Evolutionary conservation across 2,329 filamentous ascomycete genomes (phyloP).

Genomic region (Colletotrichum viniferum): DNA sequence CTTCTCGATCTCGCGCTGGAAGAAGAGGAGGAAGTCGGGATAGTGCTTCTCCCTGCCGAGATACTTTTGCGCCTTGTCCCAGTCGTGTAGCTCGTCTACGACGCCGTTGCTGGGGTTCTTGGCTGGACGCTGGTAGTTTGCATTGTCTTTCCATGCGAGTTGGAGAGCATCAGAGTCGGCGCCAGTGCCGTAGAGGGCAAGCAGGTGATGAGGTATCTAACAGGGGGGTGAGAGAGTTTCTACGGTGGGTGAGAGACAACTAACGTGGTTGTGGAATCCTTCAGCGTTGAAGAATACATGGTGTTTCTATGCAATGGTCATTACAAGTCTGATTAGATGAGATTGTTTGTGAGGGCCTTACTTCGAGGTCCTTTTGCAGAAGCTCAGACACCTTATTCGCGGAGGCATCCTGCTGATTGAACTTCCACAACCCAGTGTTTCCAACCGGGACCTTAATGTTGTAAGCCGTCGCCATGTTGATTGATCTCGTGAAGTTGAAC

Average conservation of each 20-base stretch:
- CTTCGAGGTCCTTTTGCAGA: constrained; percentile 76
- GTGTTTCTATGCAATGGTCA: constrained; percentile 46
- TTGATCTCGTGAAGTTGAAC: background rate
- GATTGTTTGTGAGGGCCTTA: constrained; percentile 25
- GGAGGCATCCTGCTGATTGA: constrained; percentile 58
- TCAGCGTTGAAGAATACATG: constrained; percentile 81
- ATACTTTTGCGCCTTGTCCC: constrained; percentile 57
- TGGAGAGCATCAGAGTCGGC: constrained; percentile 65
- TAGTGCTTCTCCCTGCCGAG: constrained; percentile 70
- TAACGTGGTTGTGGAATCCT: constrained; percentile 83
- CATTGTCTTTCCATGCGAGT: constrained; percentile 68
- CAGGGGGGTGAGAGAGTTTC: background rate
- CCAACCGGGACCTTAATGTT: constrained; percentile 51
- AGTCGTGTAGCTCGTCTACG: constrained; percentile 60
- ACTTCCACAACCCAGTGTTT: constrained; percentile 54
- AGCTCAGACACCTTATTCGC: constrained; percentile 69
- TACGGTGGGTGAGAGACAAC: background rate
- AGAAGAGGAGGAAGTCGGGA: constrained; percentile 77
- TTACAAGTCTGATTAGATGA: background rate
- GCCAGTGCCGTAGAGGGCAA: constrained; percentile 78
- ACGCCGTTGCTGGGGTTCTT: constrained; percentile 51
- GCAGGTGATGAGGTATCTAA: constrained; percentile 73
- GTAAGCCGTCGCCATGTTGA: constrained; percentile 50
- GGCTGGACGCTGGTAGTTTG: constrained; percentile 66
- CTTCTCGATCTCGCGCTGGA: constrained; percentile 73